A percentile compares a stretch with the other conserved stretches of the same genome.
These are phyloP conservation scores for Populus tomentosa DNA, from an alignment of 441 rosid species.

Conservation along the genomic window DNA sequence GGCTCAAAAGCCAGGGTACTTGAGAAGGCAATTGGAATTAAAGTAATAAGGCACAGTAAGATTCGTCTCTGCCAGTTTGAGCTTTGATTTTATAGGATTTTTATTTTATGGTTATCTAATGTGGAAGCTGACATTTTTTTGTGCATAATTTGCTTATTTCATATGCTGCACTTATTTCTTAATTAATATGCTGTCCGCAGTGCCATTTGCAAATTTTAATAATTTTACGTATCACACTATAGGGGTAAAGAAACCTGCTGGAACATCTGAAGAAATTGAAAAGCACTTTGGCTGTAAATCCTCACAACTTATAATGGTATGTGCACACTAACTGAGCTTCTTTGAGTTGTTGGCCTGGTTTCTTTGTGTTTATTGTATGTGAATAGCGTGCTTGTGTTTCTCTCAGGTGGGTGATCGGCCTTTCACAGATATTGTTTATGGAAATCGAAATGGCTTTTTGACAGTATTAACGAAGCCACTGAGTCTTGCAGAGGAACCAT, in stretches of 20 bases:
- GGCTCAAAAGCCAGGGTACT: slow-evolving; percentile 77
- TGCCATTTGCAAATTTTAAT: neutral
- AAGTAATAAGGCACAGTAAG: slow-evolving; percentile 90
- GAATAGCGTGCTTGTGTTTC: slow-evolving; percentile 16
- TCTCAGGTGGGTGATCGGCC: slow-evolving; percentile 96
- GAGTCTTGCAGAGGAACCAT: slow-evolving; percentile 78
- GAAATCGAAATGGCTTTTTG: slow-evolving; percentile 82
- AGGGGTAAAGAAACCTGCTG: slow-evolving; percentile 96
- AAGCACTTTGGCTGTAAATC: slow-evolving; percentile 84
- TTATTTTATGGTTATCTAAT: neutral
- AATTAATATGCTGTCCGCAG: neutral
- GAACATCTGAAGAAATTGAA: slow-evolving; percentile 92
- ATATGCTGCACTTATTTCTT: neutral
- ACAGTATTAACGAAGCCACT: slow-evolving; percentile 79
- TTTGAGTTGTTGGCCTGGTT: slow-evolving; percentile 6
- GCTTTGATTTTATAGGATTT: neutral
- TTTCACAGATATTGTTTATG: slow-evolving; percentile 84
- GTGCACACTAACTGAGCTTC: slow-evolving; percentile 12
- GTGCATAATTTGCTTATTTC: neutral
- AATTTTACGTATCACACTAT: neutral
- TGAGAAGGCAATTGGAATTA: slow-evolving; percentile 81
- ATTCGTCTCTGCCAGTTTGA: neutral
- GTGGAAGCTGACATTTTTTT: neutral
- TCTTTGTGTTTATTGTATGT: slow-evolving; percentile 5
- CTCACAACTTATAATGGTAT: slow-evolving; percentile 83